A percentile compares a stretch with the other conserved stretches of the same genome.
These are phyloP conservation scores for Microglena sp. DNA, from an alignment of 139 green algal species.

Conservation along the genomic window DNA sequence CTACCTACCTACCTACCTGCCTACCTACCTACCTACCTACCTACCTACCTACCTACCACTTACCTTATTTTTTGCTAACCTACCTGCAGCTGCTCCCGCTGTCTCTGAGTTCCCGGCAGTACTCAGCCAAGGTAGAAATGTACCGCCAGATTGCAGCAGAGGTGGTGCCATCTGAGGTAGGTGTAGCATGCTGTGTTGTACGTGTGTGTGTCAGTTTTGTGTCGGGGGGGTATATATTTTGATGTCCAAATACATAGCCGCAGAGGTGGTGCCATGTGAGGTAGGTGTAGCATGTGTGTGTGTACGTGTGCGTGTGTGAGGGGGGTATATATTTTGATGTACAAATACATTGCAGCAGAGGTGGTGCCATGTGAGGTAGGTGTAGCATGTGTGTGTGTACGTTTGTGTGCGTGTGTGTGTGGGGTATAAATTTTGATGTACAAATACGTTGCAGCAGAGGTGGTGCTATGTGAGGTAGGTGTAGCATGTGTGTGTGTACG, in stretches of 20 bases:
- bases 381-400: too few species aligned
- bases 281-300: too few species aligned
- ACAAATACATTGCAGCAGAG: neutral
- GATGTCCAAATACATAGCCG: neutral
- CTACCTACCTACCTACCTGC: too few species aligned
- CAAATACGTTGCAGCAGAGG: constrained; percentile 40
- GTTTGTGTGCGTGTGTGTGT: neutral
- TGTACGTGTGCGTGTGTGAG: neutral
- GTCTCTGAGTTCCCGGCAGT: constrained; percentile 51
- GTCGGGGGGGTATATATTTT: neutral
- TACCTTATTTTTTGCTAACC: neutral
- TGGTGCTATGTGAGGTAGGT: too few species aligned
- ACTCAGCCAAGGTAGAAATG: constrained; percentile 57
- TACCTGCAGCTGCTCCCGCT: constrained; percentile 39
- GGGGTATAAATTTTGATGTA: too few species aligned
- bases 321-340: neutral
- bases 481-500: too few species aligned
- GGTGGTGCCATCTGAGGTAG: constrained; percentile 16
- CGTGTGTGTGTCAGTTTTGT: neutral
- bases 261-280: too few species aligned
- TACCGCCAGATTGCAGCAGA: constrained; percentile 44
- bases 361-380: too few species aligned
- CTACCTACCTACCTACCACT: neutral
- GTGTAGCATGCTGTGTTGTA: neutral
- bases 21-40: too few species aligned